Percentiles rank a stretch among this genome's conserved stretches.
phyloP scores from a whole-genome alignment of 2,329 filamentous ascomycete species.

The Trichoderma atrobrunneum region DNA sequence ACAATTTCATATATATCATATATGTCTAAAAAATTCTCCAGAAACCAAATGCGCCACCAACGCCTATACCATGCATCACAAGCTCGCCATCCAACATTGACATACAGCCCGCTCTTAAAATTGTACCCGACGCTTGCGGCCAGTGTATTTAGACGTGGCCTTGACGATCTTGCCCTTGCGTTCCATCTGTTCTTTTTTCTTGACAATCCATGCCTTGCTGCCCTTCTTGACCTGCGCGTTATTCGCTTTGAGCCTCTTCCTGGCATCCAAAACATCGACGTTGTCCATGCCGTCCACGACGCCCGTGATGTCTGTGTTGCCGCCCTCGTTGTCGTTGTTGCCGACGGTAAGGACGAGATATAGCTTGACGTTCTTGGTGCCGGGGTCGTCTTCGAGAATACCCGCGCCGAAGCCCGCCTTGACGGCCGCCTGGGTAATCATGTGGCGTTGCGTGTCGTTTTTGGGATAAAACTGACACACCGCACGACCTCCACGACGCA shows the following conservation, averaged over 20 bases:
- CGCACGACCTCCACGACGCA: slow-evolving; percentile 80
- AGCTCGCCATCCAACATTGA: background rate
- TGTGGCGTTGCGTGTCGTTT: slow-evolving; percentile 84
- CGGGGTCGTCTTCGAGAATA: slow-evolving; percentile 89
- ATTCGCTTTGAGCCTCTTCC: slow-evolving; percentile 47
- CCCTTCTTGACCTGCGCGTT: slow-evolving; percentile 69
- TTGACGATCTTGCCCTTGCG: slow-evolving; percentile 94
- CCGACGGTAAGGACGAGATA: slow-evolving; percentile 94
- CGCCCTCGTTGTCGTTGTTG: slow-evolving; percentile 47
- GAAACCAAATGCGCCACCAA: slow-evolving; percentile 21
- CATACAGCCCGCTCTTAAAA: slow-evolving; percentile 53
- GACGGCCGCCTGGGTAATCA: slow-evolving; percentile 89
- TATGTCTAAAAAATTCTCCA: background rate
- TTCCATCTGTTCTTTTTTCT: slow-evolving; percentile 92
- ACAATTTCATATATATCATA: slow-evolving; percentile 10
- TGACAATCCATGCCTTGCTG: slow-evolving; percentile 77
- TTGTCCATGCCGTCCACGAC: slow-evolving; percentile 86
- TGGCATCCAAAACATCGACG: slow-evolving; percentile 76
- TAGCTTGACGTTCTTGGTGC: slow-evolving; percentile 95
- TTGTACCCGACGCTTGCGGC: slow-evolving; percentile 74
- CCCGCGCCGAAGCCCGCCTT: slow-evolving; percentile 94
- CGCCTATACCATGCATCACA: slow-evolving; percentile 33
- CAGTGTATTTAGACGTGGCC: slow-evolving; percentile 87
- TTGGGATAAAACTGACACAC: slow-evolving; percentile 99
- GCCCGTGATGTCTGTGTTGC: slow-evolving; percentile 79